These are phyloP conservation scores for Triangularia setosa DNA, from an alignment of 2,329 filamentous ascomycete genomes.

Conservation along the genomic window DNA sequence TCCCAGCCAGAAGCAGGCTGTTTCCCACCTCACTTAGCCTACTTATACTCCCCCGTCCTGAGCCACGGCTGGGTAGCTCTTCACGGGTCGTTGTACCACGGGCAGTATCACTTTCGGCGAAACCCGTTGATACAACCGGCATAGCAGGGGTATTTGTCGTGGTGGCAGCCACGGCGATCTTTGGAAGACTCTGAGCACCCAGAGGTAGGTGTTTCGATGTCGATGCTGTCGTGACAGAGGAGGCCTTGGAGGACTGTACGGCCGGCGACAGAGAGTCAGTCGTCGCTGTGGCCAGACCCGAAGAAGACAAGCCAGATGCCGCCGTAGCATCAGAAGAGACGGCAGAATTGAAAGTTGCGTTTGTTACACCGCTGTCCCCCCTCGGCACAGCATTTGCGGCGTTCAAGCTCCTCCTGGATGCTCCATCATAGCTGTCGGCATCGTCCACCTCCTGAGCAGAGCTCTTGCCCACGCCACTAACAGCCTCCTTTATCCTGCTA, in stretches of 20 bases:
- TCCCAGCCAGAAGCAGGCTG: constrained; percentile 34
- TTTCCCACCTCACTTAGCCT: constrained; percentile 39
- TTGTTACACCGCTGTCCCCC: constrained; percentile 30
- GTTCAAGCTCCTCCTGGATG: constrained; percentile 41
- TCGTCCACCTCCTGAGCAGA: constrained; percentile 35
- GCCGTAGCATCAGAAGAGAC: constrained; percentile 33
- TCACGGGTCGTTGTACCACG: constrained; percentile 41
- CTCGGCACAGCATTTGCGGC: constrained; percentile 38
- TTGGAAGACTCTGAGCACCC: constrained; percentile 39
- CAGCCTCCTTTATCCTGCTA: constrained; percentile 75
- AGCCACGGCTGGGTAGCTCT: constrained; percentile 38
- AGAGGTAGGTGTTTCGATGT: constrained; percentile 41
- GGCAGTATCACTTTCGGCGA: constrained; percentile 45
- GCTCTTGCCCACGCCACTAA: constrained; percentile 59
- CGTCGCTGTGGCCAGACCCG: constrained; percentile 29
- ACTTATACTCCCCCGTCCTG: constrained; percentile 41
- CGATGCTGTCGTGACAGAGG: constrained; percentile 45
- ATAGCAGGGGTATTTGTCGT: constrained; percentile 47
- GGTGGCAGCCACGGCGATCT: constrained; percentile 41
- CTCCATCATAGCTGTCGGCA: constrained; percentile 40
- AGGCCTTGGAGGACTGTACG: constrained; percentile 44
- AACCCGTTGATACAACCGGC: constrained; percentile 36
- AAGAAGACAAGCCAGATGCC: constrained; percentile 37
- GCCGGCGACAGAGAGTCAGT: constrained; percentile 41
- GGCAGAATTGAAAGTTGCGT: constrained; percentile 33